These are phyloP conservation scores for Syzygium aromaticum DNA, from an alignment of 345 rosid genomes.

Conservation along the genomic window DNA sequence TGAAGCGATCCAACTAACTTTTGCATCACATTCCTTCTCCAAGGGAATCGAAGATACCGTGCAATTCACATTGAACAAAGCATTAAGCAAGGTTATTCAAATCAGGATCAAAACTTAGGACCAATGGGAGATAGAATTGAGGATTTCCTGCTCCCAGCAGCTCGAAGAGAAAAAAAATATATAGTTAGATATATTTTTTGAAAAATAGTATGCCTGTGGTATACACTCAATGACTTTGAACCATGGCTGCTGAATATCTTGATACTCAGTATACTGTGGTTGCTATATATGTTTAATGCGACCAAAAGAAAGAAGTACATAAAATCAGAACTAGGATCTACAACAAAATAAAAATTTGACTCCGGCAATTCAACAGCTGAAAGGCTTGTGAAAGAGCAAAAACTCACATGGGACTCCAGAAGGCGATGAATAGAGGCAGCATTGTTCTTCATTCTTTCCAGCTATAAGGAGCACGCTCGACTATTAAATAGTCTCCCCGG, in stretches of 20 bases:
- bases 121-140: neutral
- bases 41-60: neutral
- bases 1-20: neutral
- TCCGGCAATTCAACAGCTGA: neutral
- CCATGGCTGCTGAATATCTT: neutral
- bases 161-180: neutral
- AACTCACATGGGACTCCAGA: neutral
- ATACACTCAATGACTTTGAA: neutral
- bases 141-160: neutral
- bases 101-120: neutral
- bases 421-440: neutral
- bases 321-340: neutral
- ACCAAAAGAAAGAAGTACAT: neutral
- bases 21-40: neutral
- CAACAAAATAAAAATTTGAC: neutral
- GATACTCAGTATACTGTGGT: neutral
- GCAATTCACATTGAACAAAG: neutral
- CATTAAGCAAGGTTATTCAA: neutral
- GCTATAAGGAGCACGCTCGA: conserved; percentile 17
- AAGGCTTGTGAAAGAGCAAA: neutral
- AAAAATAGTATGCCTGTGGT: neutral
- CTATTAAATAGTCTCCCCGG: conserved; percentile 28
- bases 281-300: neutral
- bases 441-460: conserved; percentile 19
- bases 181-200: neutral